A percentile compares a stretch with the other conserved stretches of the same genome.
These are phyloP conservation scores for Coniochaeta prunicola DNA, from an alignment of 2,329 filamentous ascomycete species.

Conservation along the genomic window DNA sequence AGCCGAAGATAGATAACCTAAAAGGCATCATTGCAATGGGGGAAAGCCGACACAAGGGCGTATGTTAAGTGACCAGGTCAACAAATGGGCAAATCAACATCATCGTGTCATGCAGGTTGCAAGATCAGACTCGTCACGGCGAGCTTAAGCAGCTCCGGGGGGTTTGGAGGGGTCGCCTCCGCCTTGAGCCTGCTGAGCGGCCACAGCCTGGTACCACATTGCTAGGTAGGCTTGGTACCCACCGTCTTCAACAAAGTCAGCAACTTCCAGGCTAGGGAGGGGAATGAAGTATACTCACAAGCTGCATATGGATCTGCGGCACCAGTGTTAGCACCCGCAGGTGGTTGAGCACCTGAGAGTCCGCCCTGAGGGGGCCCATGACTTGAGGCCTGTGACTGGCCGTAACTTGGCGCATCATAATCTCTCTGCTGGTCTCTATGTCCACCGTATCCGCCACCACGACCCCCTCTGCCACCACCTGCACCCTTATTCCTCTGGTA, in stretches of 20 bases:
- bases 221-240: conserved; percentile 76
- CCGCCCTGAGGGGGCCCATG: conserved; percentile 34
- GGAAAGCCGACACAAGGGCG: background rate
- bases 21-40: background rate
- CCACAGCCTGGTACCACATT: conserved; percentile 69
- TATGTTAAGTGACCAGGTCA: background rate
- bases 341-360: conserved; percentile 26
- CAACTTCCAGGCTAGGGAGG: background rate
- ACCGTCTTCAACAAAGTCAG: conserved; percentile 49
- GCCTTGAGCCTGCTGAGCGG: conserved; percentile 19
- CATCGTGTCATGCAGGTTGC: conserved; percentile 13
- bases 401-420: conserved; percentile 39
- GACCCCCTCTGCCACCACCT: conserved; percentile 35
- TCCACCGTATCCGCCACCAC: conserved; percentile 29
- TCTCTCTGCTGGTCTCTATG: conserved; percentile 38
- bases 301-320: conserved; percentile 65
- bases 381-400: conserved; percentile 41
- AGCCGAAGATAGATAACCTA: background rate
- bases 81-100: conserved; percentile 14
- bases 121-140: conserved; percentile 7
- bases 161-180: conserved; percentile 11
- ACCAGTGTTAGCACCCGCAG: conserved; percentile 36
- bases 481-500: conserved; percentile 47
- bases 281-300: conserved; percentile 41
- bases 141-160: conserved; percentile 16